Percentiles rank a stretch among this genome's conserved stretches.
These are phyloP conservation scores for Komagataella ulmi DNA, from an alignment of 805 yeast species.

Conservation along the genomic window DNA sequence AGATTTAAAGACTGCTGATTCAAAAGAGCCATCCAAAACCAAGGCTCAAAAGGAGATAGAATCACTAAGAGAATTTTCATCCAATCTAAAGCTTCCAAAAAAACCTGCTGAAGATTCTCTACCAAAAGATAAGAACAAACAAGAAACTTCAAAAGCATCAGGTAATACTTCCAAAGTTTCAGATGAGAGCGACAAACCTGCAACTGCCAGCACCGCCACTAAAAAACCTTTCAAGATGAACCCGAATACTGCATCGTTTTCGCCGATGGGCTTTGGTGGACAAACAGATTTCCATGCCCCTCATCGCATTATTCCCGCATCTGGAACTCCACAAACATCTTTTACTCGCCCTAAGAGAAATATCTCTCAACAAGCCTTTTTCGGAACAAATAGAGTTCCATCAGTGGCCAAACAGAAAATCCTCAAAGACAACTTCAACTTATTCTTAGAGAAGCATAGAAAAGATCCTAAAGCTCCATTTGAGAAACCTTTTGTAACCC, in stretches of 20 bases:
- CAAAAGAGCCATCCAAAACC: slow-evolving; percentile 25
- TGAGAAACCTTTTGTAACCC: slow-evolving; percentile 47
- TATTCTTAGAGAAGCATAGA: slow-evolving; percentile 32
- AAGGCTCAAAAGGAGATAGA: slow-evolving; percentile 52
- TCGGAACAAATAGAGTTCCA: slow-evolving; percentile 22
- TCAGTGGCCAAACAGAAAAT: slow-evolving; percentile 12
- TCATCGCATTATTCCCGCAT: slow-evolving; percentile 5
- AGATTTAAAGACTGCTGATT: slow-evolving; percentile 1
- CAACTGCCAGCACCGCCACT: slow-evolving; percentile 27
- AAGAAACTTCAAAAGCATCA: slow-evolving; percentile 11
- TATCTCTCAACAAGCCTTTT: slow-evolving; percentile 17
- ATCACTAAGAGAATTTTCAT: slow-evolving; percentile 65
- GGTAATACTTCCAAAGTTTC: slow-evolving; percentile 9
- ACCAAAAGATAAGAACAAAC: slow-evolving; percentile 59
- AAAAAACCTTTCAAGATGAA: slow-evolving; percentile 58
- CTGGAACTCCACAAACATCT: background rate
- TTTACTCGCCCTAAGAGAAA: slow-evolving; percentile 1
- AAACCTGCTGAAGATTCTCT: slow-evolving; percentile 45
- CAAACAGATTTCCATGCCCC: slow-evolving; percentile 9
- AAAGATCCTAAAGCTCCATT: slow-evolving; percentile 14
- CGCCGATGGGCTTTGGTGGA: slow-evolving; percentile 22
- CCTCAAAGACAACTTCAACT: slow-evolving; percentile 33
- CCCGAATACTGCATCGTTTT: slow-evolving; percentile 54
- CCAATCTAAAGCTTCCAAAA: slow-evolving; percentile 51
- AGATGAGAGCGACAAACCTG: slow-evolving; percentile 29